Evolutionary conservation across 495 filamentous ascomycete species (phyloP).

Genomic region (Aspergillus bertholletiae): DNA sequence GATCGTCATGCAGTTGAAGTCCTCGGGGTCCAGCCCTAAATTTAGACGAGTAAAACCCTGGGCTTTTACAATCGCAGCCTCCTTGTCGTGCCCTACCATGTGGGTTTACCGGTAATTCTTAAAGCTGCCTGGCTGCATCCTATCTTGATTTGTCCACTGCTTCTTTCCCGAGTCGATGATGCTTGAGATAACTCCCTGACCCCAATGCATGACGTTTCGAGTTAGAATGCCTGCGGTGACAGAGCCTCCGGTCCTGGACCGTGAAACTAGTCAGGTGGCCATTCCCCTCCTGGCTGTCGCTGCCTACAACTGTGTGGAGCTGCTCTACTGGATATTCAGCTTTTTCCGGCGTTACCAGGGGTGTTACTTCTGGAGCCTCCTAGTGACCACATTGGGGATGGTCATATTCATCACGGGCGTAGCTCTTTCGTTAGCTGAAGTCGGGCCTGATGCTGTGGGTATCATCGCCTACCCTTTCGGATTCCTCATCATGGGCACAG

Average conservation of each 20-base stretch:
- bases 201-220: background rate
- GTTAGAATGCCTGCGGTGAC: constrained; percentile 14
- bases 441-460: no score
- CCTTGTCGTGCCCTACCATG: background rate
- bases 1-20: background rate
- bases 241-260: constrained; percentile 7
- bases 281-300: constrained; percentile 30
- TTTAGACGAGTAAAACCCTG: background rate
- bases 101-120: background rate
- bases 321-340: constrained; percentile 34
- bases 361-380: constrained; percentile 45
- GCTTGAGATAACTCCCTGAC: background rate
- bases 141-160: background rate
- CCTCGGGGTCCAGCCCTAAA: background rate
- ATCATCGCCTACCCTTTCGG: constrained; percentile 24
- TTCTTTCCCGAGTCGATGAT: background rate
- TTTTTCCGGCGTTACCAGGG: constrained; percentile 36
- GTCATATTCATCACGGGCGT: constrained; percentile 21
- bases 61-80: background rate
- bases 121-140: background rate
- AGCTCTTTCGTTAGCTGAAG: no score
- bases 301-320: constrained; percentile 37
- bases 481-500: constrained; percentile 34
- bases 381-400: constrained; percentile 25
- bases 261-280: constrained; percentile 18